Conservation (phyloP, 1,139 yeast species). For the Taphrina wiesneri region DNA sequence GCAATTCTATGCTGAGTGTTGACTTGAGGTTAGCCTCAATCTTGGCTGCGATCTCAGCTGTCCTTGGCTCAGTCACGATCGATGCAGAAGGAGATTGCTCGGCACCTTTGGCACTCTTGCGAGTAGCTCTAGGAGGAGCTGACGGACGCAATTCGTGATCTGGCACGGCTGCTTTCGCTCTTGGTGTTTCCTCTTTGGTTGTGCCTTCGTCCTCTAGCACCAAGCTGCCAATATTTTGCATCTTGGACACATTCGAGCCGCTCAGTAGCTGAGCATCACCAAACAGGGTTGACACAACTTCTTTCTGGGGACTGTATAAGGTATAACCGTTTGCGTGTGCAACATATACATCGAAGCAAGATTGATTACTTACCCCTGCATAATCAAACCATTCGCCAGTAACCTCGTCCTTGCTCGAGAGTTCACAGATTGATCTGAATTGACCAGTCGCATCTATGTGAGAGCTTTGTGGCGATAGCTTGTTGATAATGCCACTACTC, state of each 20-base stretch:
- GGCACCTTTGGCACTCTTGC: neutral
- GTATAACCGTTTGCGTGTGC: slow-evolving; percentile 9
- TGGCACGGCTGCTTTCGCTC: neutral
- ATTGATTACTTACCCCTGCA: neutral
- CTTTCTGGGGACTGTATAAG: neutral
- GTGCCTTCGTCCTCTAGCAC: neutral
- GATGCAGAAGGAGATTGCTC: neutral
- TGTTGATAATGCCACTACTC: neutral
- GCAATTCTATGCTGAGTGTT: neutral
- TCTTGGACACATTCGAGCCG: neutral
- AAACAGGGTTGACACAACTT: neutral
- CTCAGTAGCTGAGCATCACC: neutral
- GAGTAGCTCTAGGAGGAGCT: neutral
- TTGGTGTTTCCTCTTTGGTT: neutral
- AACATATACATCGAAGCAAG: neutral
- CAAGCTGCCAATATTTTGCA: slow-evolving; percentile 1
- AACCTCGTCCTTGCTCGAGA: neutral
- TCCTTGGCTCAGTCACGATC: slow-evolving; percentile 4
- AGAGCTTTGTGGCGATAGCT: slow-evolving; percentile 3
- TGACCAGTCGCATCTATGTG: slow-evolving; percentile 2
- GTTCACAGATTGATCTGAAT: neutral
- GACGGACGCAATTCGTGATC: neutral
- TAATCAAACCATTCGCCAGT: neutral
- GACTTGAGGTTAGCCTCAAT: slow-evolving; percentile 5
- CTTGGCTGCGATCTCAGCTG: slow-evolving; percentile 9